These are phyloP conservation scores for Cylindrotheca fusiformis DNA, from an alignment of 108 stramenopile genomes.

Conservation along the genomic window DNA sequence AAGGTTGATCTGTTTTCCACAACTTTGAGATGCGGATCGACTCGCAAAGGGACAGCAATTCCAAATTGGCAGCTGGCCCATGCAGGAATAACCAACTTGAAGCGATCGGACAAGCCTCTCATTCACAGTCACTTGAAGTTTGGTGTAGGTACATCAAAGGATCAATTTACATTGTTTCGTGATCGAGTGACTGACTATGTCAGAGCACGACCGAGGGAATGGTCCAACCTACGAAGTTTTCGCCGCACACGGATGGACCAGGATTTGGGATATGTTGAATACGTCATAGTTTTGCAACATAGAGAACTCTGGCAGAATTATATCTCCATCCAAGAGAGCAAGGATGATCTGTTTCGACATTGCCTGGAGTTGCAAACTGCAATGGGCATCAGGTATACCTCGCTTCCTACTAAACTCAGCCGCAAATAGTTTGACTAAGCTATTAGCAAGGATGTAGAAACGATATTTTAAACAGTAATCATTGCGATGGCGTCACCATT, in stretches of 20 bases:
- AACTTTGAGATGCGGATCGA: constrained; percentile 57
- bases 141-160: constrained; percentile 39
- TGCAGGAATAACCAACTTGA: constrained; percentile 63
- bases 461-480: background rate
- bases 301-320: constrained; percentile 46
- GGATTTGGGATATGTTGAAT: constrained; percentile 71
- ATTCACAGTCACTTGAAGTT: constrained; percentile 57
- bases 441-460: too few species aligned
- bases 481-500: background rate
- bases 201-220: constrained; percentile 64
- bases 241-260: constrained; percentile 56
- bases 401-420: constrained; percentile 19
- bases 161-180: constrained; percentile 41
- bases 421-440: too few species aligned
- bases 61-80: constrained; percentile 66
- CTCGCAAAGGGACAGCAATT: constrained; percentile 66
- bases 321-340: constrained; percentile 52
- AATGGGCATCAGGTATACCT: constrained; percentile 61
- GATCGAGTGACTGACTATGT: constrained; percentile 47
- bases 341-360: constrained; percentile 58
- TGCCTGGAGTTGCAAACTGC: constrained; percentile 66
- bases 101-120: constrained; percentile 59
- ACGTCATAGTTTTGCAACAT: constrained; percentile 38
- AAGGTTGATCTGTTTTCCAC: constrained; percentile 63
- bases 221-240: constrained; percentile 49